Evolutionary conservation across 148 eudicot genomes (phyloP).

Genomic region (Rhododendron molle): DNA sequence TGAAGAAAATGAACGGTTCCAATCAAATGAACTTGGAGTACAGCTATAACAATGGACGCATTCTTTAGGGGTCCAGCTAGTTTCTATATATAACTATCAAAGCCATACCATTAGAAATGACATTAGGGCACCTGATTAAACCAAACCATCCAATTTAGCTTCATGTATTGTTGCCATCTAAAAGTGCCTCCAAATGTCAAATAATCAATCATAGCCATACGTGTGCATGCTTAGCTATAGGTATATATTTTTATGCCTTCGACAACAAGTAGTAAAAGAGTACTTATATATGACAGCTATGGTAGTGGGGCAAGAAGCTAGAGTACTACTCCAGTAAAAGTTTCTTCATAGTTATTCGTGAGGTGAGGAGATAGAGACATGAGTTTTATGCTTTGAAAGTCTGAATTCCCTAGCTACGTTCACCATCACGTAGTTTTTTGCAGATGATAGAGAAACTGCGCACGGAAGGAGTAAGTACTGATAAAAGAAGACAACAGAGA

Average conservation of each 20-base stretch:
- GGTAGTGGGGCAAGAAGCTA: background rate
- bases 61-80: background rate
- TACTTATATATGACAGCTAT: background rate
- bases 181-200: background rate
- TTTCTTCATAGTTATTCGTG: background rate
- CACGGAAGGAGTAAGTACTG: background rate
- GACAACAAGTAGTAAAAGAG: background rate
- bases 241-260: background rate
- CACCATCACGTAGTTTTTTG: background rate
- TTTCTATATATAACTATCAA: too few species aligned
- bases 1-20: background rate
- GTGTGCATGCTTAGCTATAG: background rate
- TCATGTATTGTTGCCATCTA: background rate
- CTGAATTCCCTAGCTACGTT: background rate
- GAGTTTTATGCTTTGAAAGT: conserved; percentile 2
- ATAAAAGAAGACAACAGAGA: conserved; percentile 25
- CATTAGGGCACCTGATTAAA: background rate
- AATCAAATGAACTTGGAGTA: background rate
- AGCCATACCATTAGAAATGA: background rate
- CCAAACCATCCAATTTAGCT: background rate
- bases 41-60: background rate
- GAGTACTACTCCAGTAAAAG: background rate
- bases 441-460: background rate
- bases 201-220: background rate
- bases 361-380: conserved; percentile 4